Conservation (phyloP, 2,329 filamentous ascomycete genomes). For the Calonectria hawksworthii region DNA sequence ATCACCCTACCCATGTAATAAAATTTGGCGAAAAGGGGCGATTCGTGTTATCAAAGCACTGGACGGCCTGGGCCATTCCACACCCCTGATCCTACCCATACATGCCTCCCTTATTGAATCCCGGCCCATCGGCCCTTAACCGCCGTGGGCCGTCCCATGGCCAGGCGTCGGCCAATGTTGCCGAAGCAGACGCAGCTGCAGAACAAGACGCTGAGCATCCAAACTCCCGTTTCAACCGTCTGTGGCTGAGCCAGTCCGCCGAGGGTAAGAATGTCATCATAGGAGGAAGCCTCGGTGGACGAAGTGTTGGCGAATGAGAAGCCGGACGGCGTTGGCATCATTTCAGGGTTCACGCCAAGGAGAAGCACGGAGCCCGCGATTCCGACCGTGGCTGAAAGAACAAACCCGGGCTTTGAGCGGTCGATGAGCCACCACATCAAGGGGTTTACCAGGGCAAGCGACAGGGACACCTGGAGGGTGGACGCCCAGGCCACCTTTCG, state of each 20-base stretch:
- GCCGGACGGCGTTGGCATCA: slow-evolving; percentile 78
- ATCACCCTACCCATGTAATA: neutral
- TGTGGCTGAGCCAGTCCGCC: slow-evolving; percentile 73
- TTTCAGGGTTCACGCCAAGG: slow-evolving; percentile 81
- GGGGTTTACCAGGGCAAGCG: slow-evolving; percentile 91
- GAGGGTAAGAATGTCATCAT: slow-evolving; percentile 43
- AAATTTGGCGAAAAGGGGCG: neutral
- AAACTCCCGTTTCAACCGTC: slow-evolving; percentile 80
- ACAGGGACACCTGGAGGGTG: slow-evolving; percentile 91
- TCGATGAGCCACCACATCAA: slow-evolving; percentile 97
- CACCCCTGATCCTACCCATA: neutral
- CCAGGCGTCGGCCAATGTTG: slow-evolving; percentile 88
- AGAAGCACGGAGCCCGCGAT: slow-evolving; percentile 80
- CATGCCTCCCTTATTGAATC: slow-evolving; percentile 50
- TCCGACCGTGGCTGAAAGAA: slow-evolving; percentile 82
- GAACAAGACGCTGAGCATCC: slow-evolving; percentile 94
- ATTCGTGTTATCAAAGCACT: neutral
- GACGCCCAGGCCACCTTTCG: slow-evolving; percentile 94
- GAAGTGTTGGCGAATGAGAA: slow-evolving; percentile 41
- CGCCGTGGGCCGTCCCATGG: slow-evolving; percentile 62
- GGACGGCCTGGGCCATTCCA: neutral
- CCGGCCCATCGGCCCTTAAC: slow-evolving; percentile 62
- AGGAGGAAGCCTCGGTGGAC: slow-evolving; percentile 26
- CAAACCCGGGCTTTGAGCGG: slow-evolving; percentile 86
- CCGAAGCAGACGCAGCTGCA: slow-evolving; percentile 97